These are phyloP conservation scores for Selenicereus undatus DNA, from an alignment of 148 eudicot species.

Conservation along the genomic window DNA sequence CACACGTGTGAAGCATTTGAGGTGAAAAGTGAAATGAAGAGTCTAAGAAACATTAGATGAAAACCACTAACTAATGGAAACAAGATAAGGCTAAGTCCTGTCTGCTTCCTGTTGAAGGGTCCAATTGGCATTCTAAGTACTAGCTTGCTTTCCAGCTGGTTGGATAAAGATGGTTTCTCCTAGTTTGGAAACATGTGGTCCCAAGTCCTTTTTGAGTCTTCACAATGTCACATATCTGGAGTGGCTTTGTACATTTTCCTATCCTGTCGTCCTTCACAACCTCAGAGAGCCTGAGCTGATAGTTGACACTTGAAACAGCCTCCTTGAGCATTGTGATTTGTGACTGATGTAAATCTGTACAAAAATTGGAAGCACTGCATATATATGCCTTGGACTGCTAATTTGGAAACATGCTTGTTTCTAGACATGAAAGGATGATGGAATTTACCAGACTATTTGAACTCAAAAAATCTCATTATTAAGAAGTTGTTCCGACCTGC, in stretches of 20 bases:
- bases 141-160: constrained; percentile 26
- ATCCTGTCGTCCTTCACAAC: neutral
- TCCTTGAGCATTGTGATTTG: neutral
- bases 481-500: too few species aligned
- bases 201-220: constrained; percentile 8
- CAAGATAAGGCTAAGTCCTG: neutral
- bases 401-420: neutral
- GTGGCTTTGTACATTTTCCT: neutral
- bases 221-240: neutral
- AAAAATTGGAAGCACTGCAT: neutral
- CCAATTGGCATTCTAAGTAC: constrained; percentile 9
- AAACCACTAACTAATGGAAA: neutral
- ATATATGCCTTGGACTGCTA: too few species aligned
- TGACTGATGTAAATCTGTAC: neutral
- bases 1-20: neutral
- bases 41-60: neutral
- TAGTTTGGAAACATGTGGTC: constrained; percentile 18
- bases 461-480: neutral
- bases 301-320: constrained; percentile 6
- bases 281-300: neutral
- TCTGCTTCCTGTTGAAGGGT: constrained; percentile 2
- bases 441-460: neutral
- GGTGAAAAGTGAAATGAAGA: neutral
- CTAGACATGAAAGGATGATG: neutral
- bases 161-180: constrained; percentile 2